Percentiles rank a stretch among this genome's conserved stretches.
phyloP scores from a whole-genome alignment of 1,284 basidiomycete genomes.

The Tilletia walkeri region DNA sequence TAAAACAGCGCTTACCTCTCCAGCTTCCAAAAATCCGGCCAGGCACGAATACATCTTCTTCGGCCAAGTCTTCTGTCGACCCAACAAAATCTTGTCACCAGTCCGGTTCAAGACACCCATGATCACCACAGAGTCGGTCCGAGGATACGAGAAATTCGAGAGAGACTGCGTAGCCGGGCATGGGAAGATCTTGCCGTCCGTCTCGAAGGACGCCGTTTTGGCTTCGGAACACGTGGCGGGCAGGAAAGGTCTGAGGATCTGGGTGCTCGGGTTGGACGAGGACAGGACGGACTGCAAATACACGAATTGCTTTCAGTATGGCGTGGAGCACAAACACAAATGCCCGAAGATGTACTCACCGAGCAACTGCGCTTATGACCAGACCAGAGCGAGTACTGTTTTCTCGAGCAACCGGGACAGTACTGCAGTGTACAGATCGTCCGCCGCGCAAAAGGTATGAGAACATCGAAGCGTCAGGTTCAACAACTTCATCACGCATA shows the following conservation, averaged over 20 bases:
- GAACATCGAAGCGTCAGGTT: too few relatives aligned
- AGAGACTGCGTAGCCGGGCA: conserved; percentile 35
- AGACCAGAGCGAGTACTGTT: conserved; percentile 83
- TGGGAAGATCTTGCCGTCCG: conserved; percentile 28
- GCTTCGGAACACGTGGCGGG: background rate
- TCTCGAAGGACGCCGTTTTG: conserved; percentile 19
- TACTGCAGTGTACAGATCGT: conserved; percentile 61
- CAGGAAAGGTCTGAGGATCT: background rate
- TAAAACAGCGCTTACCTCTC: conserved; percentile 32
- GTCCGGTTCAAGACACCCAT: conserved; percentile 78
- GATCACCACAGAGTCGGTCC: conserved; percentile 70
- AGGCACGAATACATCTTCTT: conserved; percentile 47
- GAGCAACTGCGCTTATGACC: conserved; percentile 87
- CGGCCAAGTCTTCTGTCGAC: conserved; percentile 69
- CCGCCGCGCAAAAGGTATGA: too few relatives aligned
- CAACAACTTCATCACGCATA: conserved; percentile 60
- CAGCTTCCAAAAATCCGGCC: conserved; percentile 52
- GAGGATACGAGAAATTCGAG: conserved; percentile 48
- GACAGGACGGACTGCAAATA: background rate
- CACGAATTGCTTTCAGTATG: background rate
- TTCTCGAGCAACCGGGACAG: conserved; percentile 81
- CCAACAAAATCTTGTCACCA: conserved; percentile 79
- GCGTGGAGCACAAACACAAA: background rate
- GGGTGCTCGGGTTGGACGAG: background rate
- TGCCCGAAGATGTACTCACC: conserved; percentile 18